Evolutionary conservation across 2,329 filamentous ascomycete species (phyloP), one percentile per base, ranked within the genome.

Genomic region (Trichophyton schoenleinii): DNA sequence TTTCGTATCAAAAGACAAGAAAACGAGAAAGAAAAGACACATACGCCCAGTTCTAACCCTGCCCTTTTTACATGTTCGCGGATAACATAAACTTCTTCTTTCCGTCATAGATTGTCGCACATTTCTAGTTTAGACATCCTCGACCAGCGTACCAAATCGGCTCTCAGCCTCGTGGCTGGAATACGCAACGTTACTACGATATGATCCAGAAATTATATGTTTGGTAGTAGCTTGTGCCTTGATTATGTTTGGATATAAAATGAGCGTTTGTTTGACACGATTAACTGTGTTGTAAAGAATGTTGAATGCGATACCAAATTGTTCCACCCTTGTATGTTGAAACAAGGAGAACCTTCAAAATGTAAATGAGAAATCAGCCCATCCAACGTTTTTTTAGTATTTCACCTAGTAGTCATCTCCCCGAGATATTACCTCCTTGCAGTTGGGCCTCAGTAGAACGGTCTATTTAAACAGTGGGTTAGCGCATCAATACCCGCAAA

Each of bases 381-480:
- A 6, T 55, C 52, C 13, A 15, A 13, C 28, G 6, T 34, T 22
- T 22, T 36, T 9, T 36, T 28, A 1, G 25, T 13, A 52, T 52
- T 15, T 22, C 31, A 13, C 34, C 22, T 69, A 82, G 64, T 82
- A 82, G 69, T 82, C 80, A 15, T 75, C 72, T 25, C 80, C 79
- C 49, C 79, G 79, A 66, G 79, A 81, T 18, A 82, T 69, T 20
- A 83, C 71, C 66, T 83, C 80, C 65, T 82, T 82, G 46, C 68
- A 55, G 11, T 66, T 28, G 71, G 70, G 58, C 73, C 72, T 15
- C 76, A 72, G 28, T 81, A 68, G 36, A 81, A 61, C 57, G 81
- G 73, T 0, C 80, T 81, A 79, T 81, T 62, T 0, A 22, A 63
- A 64, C 60, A 18, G 13, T 13, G 66, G 49, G 67, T 52, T 61